Evolutionary conservation across 306 rosid species (phyloP).

Genomic region (Phaseolus lunatus): DNA sequence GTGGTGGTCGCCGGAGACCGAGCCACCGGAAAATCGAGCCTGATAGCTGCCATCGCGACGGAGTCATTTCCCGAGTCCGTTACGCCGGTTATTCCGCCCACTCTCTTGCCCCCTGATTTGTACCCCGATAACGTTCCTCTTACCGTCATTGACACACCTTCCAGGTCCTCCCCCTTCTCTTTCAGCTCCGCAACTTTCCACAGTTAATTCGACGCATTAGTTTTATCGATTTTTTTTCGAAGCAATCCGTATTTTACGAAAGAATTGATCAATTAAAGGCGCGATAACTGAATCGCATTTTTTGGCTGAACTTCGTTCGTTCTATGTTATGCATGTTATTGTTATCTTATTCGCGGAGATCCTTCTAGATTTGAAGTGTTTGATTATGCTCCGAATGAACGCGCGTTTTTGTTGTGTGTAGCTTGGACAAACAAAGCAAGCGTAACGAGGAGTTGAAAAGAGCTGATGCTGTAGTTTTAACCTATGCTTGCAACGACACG

Average conservation of each 20-base stretch:
- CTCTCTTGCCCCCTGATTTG: constrained; percentile 75
- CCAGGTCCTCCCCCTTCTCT: constrained; percentile 56
- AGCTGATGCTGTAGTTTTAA: constrained; percentile 82
- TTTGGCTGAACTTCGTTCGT: background rate
- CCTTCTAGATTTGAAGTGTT: background rate
- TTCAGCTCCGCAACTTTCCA: background rate
- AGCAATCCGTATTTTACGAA: constrained; percentile 12
- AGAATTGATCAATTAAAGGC: background rate
- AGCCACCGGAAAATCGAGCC: constrained; percentile 86
- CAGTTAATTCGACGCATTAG: background rate
- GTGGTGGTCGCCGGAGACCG: constrained; percentile 81
- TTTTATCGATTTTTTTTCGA: background rate
- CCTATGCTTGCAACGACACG: constrained; percentile 83
- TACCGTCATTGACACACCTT: constrained; percentile 79
- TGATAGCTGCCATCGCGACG: constrained; percentile 68
- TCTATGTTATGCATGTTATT: background rate
- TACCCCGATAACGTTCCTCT: constrained; percentile 73
- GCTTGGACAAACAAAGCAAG: constrained; percentile 71
- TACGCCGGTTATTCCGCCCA: constrained; percentile 73
- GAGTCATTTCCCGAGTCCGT: constrained; percentile 70
- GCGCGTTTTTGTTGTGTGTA: constrained; percentile 30
- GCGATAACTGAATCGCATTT: constrained; percentile 17
- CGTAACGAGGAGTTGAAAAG: constrained; percentile 78
- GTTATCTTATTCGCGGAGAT: background rate
- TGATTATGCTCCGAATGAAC: constrained; percentile 5